phyloP scores from a whole-genome alignment of 805 yeast genomes.

The Kregervanrija fluxuum region DNA sequence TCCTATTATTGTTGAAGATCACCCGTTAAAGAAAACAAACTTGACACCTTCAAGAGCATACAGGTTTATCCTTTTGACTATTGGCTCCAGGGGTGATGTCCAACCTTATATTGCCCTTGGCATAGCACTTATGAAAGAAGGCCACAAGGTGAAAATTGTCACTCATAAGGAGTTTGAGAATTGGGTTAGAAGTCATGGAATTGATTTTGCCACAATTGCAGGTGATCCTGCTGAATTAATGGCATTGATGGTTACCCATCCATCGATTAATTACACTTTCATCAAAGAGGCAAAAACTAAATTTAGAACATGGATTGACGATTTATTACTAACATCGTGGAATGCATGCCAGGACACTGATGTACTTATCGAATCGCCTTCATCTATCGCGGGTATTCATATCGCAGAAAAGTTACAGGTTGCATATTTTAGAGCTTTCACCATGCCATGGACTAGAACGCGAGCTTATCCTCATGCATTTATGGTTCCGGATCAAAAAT shows the following conservation, averaged over 20 bases:
- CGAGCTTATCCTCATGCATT: constrained; percentile 96
- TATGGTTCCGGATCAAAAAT: constrained; percentile 85
- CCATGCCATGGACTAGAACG: constrained; percentile 98
- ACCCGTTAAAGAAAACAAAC: constrained; percentile 34
- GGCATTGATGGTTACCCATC: constrained; percentile 89
- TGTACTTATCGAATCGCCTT: constrained; percentile 87
- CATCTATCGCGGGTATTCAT: constrained; percentile 93
- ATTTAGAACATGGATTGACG: constrained; percentile 78
- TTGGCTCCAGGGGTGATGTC: constrained; percentile 95
- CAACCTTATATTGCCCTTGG: constrained; percentile 94
- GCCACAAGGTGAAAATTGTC: constrained; percentile 78
- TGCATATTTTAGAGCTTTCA: constrained; percentile 90
- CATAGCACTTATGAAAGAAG: constrained; percentile 68
- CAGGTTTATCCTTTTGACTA: constrained; percentile 67
- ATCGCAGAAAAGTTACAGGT: constrained; percentile 87
- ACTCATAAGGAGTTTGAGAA: constrained; percentile 76
- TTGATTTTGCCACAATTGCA: constrained; percentile 68
- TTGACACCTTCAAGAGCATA: constrained; percentile 49
- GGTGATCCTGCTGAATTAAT: constrained; percentile 91
- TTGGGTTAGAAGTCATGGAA: constrained; percentile 64
- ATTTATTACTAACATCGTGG: constrained; percentile 71
- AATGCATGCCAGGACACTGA: constrained; percentile 78
- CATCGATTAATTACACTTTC: constrained; percentile 76
- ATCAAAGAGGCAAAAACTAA: constrained; percentile 74
- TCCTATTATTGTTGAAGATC: constrained; percentile 63